Conservation (phyloP, 768 basidiomycete species). For the Kwoniella botswanensis region DNA sequence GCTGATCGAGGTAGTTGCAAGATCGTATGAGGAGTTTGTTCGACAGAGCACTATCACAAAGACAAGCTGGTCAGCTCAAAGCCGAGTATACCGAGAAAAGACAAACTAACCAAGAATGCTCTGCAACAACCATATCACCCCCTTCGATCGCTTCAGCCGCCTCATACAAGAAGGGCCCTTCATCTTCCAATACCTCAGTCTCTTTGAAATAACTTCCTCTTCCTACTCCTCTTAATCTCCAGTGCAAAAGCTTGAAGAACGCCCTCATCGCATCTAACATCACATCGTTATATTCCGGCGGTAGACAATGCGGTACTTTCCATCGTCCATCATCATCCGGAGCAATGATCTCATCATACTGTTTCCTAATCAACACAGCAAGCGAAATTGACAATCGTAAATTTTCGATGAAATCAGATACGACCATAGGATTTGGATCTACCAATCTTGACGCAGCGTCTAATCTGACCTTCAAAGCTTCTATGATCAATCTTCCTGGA, state of each 20-base stretch:
- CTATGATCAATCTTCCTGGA: conserved; percentile 91
- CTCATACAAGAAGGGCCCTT: conserved; percentile 93
- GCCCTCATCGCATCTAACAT: conserved; percentile 83
- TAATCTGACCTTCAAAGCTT: conserved; percentile 83
- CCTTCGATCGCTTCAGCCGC: conserved; percentile 85
- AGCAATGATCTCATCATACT: conserved; percentile 87
- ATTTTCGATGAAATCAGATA: conserved; percentile 93
- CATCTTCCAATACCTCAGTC: conserved; percentile 94
- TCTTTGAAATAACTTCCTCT: conserved; percentile 96
- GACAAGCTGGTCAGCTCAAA: background rate
- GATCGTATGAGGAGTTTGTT: conserved; percentile 92
- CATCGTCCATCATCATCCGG: conserved; percentile 86
- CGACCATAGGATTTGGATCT: conserved; percentile 85
- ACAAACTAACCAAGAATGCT: conserved; percentile 82
- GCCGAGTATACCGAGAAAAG: background rate
- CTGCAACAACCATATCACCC: conserved; percentile 88
- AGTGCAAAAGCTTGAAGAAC: conserved; percentile 92
- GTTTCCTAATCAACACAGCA: conserved; percentile 91
- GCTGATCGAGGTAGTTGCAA: conserved; percentile 91
- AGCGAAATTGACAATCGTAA: conserved; percentile 87
- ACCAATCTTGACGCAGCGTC: conserved; percentile 79
- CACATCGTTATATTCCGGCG: conserved; percentile 85
- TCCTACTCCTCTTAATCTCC: conserved; percentile 90
- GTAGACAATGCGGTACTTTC: conserved; percentile 85
- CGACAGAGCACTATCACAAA: conserved; percentile 72